phyloP scores from a whole-genome alignment of 208 protist genomes.

The Leishmania mexicana region DNA sequence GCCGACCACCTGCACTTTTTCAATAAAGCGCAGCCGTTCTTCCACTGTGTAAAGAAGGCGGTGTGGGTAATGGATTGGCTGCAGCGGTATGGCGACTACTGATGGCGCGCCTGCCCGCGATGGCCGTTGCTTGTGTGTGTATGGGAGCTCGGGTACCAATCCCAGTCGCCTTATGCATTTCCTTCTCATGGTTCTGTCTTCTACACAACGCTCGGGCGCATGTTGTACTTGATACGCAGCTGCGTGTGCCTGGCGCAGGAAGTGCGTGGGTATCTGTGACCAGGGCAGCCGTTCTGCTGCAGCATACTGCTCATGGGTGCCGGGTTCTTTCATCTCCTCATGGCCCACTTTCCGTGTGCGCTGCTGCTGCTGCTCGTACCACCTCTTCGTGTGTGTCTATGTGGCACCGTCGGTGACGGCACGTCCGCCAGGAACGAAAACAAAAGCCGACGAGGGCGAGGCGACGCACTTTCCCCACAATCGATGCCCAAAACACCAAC shows the following conservation, averaged over 20 bases:
- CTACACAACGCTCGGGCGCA: neutral
- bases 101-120: neutral
- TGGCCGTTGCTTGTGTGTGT: neutral
- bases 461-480: neutral
- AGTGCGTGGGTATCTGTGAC: neutral
- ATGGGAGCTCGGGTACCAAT: neutral
- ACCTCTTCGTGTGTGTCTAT: no score
- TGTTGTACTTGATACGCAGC: neutral
- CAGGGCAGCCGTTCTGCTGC: neutral
- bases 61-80: slow-evolving; percentile 55
- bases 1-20: slow-evolving; percentile 56
- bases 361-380: neutral
- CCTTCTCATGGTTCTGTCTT: neutral
- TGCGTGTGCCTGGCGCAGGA: neutral
- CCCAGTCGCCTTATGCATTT: neutral
- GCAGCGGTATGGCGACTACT: slow-evolving; percentile 32
- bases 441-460: no score
- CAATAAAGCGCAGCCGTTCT: slow-evolving; percentile 28
- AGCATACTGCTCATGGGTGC: neutral
- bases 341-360: neutral
- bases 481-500: neutral
- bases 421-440: no score
- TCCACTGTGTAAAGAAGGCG: slow-evolving; percentile 46
- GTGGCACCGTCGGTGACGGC: neutral
- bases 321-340: neutral